Evolutionary conservation across 2,329 filamentous ascomycete genomes (phyloP), one percentile per base, ranked within the genome.

Genomic region (Macrophomina phaseolina): DNA sequence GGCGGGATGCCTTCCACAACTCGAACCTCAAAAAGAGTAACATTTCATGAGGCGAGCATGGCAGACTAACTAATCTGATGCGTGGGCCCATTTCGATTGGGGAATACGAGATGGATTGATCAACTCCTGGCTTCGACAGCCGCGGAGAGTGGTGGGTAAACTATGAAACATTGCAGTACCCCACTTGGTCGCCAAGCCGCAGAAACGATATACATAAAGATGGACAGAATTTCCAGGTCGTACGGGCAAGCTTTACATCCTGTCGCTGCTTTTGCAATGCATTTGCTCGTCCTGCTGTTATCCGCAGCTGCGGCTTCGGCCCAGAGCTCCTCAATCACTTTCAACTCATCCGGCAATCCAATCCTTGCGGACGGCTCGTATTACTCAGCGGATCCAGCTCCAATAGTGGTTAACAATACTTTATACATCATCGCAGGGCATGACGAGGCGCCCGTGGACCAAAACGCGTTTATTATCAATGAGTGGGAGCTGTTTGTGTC

Each of bases 351-450:
- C 1, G 78, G 78, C 28, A 79, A 79, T 67, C 78, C 78, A 2
- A 79, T 79, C 40, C 70, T 79, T 3, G 73, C 73, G n/a, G 76
- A 79, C 69, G 77, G 78, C 18, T 75, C 74, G 5, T 68, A 79
- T 58, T 81, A 79, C 67, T 79, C 79, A 4, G 78, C 77, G 9
- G 79, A 81, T 38, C 78, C 78, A 32, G 79, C 77, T 4, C 79
- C 78, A 1, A 66, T 80, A n/a, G 76, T 80, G 5, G 72, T 78
- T 60, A 75, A 76, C 56, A 69, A 76, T 53, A 78, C 74, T 1
- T 70, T 81, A 0, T 80, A 80, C 58, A 78, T 81, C 23, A 68
- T 81, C 23, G 70, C 77, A 0, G 77, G 78, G 12, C 74, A 76
- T 8, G 78, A 80, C 40, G 73, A 75, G 16, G 78, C 77, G 0